Percentiles rank a stretch among this genome's conserved stretches.
Evolutionary conservation across 805 yeast species (phyloP).

Genomic region (Candida mattraensis): DNA sequence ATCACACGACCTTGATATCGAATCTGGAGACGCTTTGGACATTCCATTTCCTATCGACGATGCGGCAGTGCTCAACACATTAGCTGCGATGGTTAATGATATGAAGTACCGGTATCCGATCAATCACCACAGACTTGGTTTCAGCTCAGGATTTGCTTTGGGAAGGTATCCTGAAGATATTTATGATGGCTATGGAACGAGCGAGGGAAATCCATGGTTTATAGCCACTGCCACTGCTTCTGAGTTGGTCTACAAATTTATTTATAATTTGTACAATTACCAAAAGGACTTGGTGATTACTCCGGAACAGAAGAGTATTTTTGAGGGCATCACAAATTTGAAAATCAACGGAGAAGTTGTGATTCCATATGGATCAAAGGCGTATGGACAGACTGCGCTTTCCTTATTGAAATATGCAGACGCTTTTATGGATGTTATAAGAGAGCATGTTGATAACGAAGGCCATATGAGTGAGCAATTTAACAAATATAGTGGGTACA

Average conservation of each 20-base stretch:
- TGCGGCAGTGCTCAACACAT: constrained; percentile 57
- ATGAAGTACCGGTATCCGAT: constrained; percentile 80
- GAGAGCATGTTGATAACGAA: constrained; percentile 57
- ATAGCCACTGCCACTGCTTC: constrained; percentile 71
- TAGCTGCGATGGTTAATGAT: constrained; percentile 58
- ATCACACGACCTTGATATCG: constrained; percentile 42
- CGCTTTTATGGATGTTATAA: constrained; percentile 59
- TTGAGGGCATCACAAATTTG: constrained; percentile 26
- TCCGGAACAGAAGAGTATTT: constrained; percentile 22
- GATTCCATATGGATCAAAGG: constrained; percentile 39
- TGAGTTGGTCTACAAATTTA: constrained; percentile 57
- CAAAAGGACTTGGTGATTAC: constrained; percentile 43
- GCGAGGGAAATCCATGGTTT: constrained; percentile 95
- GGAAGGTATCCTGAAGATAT: constrained; percentile 94
- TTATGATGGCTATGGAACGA: constrained; percentile 69
- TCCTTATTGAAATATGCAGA: constrained; percentile 60
- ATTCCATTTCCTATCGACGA: constrained; percentile 68
- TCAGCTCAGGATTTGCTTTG: constrained; percentile 57
- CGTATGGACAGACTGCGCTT: constrained; percentile 45
- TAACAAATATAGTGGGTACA: constrained; percentile 73
- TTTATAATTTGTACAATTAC: constrained; percentile 42
- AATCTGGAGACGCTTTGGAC: constrained; percentile 32
- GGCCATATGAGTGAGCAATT: constrained; percentile 90
- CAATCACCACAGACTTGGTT: constrained; percentile 49
- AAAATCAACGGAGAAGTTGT: constrained; percentile 20